Base-by-base conservation (phyloP, 768 basidiomycete species). In the Crucibulum laeve region DNA sequence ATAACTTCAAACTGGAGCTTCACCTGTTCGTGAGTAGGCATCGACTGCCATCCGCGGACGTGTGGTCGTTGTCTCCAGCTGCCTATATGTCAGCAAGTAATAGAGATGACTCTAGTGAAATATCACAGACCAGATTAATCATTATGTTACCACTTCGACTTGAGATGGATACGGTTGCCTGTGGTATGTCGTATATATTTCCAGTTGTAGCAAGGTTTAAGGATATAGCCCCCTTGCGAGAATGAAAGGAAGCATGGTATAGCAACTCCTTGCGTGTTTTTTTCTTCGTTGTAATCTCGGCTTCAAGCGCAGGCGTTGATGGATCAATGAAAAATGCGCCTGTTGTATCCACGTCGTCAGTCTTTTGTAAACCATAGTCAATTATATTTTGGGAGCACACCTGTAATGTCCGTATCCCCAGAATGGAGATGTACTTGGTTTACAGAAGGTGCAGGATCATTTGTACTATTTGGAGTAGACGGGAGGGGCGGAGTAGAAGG, bases 241-340 rank as follows among this genome's bases (percentile, higher is more conserved):
- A 65, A 14, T 59, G 67, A 52, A 74, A 71, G 33, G 68, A 71
- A 8, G 67, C 69, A 48, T 70, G 61, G 5, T 65, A 61, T 18
- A 54, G 49, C 26, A 54, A 57, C 10, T 60, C 57, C 33, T 59
- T 62, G 43, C 52, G 47, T 30, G 54, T 46, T 38, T 58, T 65
- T 43, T 52, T 57, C n/a, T 44, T 45, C 17, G 47, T 48, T 23
- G 41, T 39, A 15, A 39, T 22, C 26, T 49, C 35, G 25, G 46
- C 39, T 13, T 62, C 58, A 14, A 60, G 50, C 19, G 60, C 55
- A 32, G 65, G 60, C 17, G 55, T 50, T 17, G 51, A 51, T 22
- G 76, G 69, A 45, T 70, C 67, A 17, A 76, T 60, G 44, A 61
- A 63, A 46, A 66, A 74, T 8, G 65, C 67, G 10, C 73, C 73